These are phyloP conservation scores for Schoenoplectus triqueter DNA, from an alignment of 202 grass and related monocot species.

Conservation along the genomic window DNA sequence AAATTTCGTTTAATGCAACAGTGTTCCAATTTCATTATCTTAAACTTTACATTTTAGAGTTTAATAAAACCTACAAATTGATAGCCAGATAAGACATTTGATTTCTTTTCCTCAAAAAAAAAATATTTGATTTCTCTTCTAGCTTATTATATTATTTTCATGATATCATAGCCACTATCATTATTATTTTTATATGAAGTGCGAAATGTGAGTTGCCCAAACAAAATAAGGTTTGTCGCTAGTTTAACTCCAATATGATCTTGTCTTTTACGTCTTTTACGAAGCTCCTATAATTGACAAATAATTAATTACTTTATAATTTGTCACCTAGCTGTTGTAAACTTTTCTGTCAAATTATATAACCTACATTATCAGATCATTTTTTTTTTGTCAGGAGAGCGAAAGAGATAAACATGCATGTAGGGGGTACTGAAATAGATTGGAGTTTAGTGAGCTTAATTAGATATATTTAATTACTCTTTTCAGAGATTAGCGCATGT, in stretches of 20 bases:
- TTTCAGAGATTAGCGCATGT: background rate
- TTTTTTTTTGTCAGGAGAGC: conserved; percentile 6
- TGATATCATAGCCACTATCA: too few relatives aligned
- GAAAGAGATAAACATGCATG: background rate
- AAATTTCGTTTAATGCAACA: too few relatives aligned
- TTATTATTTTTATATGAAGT: too few relatives aligned
- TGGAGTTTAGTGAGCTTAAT: background rate
- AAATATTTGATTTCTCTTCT: too few relatives aligned
- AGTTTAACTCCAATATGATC: background rate
- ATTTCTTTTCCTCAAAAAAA: too few relatives aligned
- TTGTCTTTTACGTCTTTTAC: conserved; percentile 4
- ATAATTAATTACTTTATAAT: background rate
- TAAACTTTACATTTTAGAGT: background rate
- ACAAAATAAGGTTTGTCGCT: background rate
- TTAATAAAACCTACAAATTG: background rate
- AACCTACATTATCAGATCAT: background rate
- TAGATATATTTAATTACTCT: background rate
- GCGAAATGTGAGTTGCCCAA: background rate
- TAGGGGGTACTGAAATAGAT: background rate
- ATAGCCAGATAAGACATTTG: background rate
- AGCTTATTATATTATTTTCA: too few relatives aligned
- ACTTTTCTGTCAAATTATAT: background rate
- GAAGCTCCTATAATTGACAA: background rate
- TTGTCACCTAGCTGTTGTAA: background rate
- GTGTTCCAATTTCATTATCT: too few relatives aligned